Evolutionary conservation across 257 asterid genomes (phyloP), one percentile per base, ranked within the genome.

Genomic region (Knoxia roxburghii): DNA sequence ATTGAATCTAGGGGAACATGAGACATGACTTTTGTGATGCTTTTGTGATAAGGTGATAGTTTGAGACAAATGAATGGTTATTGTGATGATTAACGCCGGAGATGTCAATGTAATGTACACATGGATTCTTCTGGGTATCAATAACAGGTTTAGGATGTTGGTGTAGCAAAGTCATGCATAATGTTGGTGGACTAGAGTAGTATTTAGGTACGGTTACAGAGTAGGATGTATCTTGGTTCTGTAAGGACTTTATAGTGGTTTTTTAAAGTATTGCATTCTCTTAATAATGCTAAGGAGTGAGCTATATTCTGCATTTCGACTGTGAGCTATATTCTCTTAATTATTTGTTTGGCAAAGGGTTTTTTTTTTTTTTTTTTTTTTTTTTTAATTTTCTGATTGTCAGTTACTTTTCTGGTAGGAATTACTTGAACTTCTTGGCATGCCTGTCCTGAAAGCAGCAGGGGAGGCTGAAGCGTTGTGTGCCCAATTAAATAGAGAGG

Each of bases 381-480:
- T 12, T 56, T 20, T 56, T 21, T 20, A 3, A 46, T 9, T n/a
- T 2, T 59, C 7, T 41, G 72, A 39, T 64, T 54, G 23, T 54
- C 32, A 33, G 10, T 70, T 56, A 21, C 30, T 21, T 65, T 72
- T 77, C 54, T 57, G 69, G 66, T 73, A 94, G 99, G 97, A 85
- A 71, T 75, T 94, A 79, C 96, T 94, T 61, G 77, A 87, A 81
- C 91, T 90, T 74, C 95, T 90, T 62, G 99, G 99, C 50, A 84
- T 94, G 83, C 96, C 96, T 61, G 85, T 94, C 75, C 76, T 94
- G 55, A 87, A 76, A 76, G 95, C 97, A 60, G 83, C 79, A 69
- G 96, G 86, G 43, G 99, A 94, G 78, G 99, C 99, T 24, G 99
- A 90, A 86, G 99, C 99, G 24, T 87, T 93, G 10, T 90, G 95